A percentile compares a stretch with the other conserved stretches of the same genome.
phyloP scores from a whole-genome alignment of 2,329 filamentous ascomycete genomes.

The Rutstroemia sp. region DNA sequence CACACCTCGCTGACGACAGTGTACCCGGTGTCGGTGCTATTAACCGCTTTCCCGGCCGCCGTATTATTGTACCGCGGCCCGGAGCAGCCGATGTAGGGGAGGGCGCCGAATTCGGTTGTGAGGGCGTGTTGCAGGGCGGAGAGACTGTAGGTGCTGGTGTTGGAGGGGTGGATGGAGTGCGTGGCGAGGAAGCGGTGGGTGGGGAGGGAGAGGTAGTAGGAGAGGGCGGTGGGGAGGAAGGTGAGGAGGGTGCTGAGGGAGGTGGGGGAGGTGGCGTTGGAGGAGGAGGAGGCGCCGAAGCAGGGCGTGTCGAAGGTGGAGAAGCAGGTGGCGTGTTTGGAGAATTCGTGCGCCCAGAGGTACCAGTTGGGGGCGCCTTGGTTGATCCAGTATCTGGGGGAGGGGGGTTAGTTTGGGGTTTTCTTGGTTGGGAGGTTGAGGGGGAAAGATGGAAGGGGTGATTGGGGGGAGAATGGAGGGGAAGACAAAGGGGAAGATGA shows the following conservation, averaged over 20 bases:
- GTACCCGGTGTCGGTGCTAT: constrained; percentile 46
- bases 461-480: no score
- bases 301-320: constrained; percentile 58
- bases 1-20: constrained; percentile 56
- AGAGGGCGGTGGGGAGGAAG: constrained; percentile 38
- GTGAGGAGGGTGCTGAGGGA: neutral
- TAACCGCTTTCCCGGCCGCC: constrained; percentile 39
- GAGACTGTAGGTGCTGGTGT: constrained; percentile 49
- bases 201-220: constrained; percentile 50
- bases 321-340: constrained; percentile 62
- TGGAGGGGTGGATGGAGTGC: constrained; percentile 48
- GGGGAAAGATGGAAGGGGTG: no score
- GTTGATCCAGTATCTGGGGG: constrained; percentile 46
- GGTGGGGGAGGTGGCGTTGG: neutral
- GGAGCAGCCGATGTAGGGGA: constrained; percentile 54
- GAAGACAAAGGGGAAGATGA: no score
- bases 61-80: constrained; percentile 56
- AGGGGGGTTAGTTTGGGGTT: neutral
- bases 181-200: constrained; percentile 53
- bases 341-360: constrained; percentile 63
- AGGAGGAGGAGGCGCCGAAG: constrained; percentile 36
- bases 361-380: constrained; percentile 47
- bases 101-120: constrained; percentile 40
- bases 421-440: no score
- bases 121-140: constrained; percentile 44